Evolutionary conservation across 768 basidiomycete genomes (phyloP).

Genomic region (Leccinellum albellum): DNA sequence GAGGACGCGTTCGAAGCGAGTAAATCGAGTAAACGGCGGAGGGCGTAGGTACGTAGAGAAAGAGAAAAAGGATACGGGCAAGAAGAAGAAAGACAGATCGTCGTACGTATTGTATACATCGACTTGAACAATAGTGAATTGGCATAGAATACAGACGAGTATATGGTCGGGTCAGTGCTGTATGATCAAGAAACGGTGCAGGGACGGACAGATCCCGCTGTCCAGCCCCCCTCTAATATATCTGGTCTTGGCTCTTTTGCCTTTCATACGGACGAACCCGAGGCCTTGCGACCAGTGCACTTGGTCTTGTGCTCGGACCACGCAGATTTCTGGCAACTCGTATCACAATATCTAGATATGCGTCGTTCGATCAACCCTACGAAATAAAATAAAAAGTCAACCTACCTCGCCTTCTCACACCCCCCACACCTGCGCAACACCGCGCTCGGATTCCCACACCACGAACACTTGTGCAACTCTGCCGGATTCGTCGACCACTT

Average conservation of each 20-base stretch:
- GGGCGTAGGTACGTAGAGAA: constrained; percentile 10
- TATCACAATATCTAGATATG: constrained; percentile 11
- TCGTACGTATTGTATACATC: constrained; percentile 9
- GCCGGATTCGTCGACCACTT: constrained; percentile 48
- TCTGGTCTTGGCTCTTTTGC: neutral
- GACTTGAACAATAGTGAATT: neutral
- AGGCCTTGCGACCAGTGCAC: constrained; percentile 8
- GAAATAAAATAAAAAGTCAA: neutral
- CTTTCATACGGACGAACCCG: neutral
- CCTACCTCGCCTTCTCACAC: constrained; percentile 40
- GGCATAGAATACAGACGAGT: neutral
- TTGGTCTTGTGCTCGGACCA: constrained; percentile 15
- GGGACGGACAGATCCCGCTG: constrained; percentile 2
- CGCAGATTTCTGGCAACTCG: constrained; percentile 13
- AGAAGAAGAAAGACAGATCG: neutral
- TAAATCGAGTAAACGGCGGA: constrained; percentile 51
- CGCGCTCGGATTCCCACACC: constrained; percentile 57
- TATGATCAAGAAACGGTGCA: neutral
- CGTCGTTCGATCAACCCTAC: neutral
- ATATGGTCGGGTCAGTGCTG: too few species aligned
- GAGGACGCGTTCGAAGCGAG: constrained; percentile 59
- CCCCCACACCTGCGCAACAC: constrained; percentile 49
- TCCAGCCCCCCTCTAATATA: neutral
- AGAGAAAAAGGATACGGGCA: neutral
- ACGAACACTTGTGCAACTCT: constrained; percentile 57